These are phyloP conservation scores for Phaeosphaeria sp. DNA, from an alignment of 2,329 filamentous ascomycete species.

Conservation along the genomic window DNA sequence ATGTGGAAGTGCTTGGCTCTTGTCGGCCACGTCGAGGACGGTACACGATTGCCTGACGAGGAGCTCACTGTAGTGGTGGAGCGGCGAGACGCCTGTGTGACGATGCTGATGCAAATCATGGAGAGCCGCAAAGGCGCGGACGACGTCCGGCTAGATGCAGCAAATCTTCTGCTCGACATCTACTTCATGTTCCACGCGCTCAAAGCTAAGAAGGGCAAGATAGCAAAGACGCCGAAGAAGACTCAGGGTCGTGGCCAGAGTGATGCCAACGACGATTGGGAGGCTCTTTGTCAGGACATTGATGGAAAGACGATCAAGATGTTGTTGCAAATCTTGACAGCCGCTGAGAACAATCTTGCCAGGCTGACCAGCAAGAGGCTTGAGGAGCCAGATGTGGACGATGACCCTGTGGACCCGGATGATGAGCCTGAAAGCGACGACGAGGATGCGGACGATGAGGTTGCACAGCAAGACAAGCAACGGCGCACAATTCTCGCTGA, in stretches of 20 bases:
- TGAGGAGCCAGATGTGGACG: conserved; percentile 66
- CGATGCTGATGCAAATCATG: conserved; percentile 59
- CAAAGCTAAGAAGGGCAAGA: conserved; percentile 54
- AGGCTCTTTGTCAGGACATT: conserved; percentile 73
- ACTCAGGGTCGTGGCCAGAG: conserved; percentile 25
- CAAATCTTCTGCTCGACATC: conserved; percentile 80
- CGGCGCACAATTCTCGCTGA: conserved; percentile 78
- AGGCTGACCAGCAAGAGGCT: conserved; percentile 44
- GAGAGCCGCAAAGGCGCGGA: conserved; percentile 69
- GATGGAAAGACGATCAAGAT: conserved; percentile 67
- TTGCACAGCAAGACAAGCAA: conserved; percentile 58
- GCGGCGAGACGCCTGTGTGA: conserved; percentile 60
- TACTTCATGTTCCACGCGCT: conserved; percentile 81
- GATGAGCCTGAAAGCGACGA: conserved; percentile 67
- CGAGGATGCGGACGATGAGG: conserved; percentile 55
- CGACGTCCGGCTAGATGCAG: conserved; percentile 76
- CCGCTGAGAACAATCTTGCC: conserved; percentile 72
- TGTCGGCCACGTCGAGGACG: conserved; percentile 45
- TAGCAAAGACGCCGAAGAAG: conserved; percentile 41
- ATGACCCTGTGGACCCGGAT: conserved; percentile 73
- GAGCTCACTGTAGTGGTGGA: conserved; percentile 65
- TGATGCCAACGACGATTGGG: conserved; percentile 55
- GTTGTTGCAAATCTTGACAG: conserved; percentile 78
- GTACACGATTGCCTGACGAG: conserved; percentile 59
- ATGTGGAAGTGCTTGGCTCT: conserved; percentile 83